Conservation (phyloP, 192 early-diverging fungal species). For the Jimgerdemannia lactiflua region DNA sequence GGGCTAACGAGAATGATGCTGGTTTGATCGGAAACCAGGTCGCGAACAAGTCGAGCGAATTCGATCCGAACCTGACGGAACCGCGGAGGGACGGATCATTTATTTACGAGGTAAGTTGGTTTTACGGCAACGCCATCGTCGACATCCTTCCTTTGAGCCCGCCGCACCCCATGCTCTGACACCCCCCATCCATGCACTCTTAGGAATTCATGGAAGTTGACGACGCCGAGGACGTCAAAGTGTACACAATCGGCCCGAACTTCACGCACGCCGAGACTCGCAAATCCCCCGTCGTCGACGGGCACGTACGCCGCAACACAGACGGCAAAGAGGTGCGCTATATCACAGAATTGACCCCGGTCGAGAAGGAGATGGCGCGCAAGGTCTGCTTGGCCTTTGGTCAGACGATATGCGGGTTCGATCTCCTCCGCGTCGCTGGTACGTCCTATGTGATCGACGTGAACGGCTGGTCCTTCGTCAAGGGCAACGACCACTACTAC, state of each 20-base stretch:
- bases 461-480: conserved; percentile 99
- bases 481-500: conserved; percentile 93
- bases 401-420: conserved; percentile 95
- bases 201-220: conserved; percentile 87
- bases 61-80: conserved; percentile 59
- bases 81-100: conserved; percentile 79
- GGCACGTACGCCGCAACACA: conserved; percentile 89
- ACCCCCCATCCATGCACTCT: background rate
- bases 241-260: conserved; percentile 89
- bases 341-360: conserved; percentile 71
- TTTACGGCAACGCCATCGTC: background rate
- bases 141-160: background rate
- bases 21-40: conserved; percentile 41
- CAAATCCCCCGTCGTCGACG: conserved; percentile 97
- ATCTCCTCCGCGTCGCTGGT: conserved; percentile 81
- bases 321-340: conserved; percentile 98
- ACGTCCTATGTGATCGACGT: conserved; percentile 95
- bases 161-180: background rate
- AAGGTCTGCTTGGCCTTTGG: conserved; percentile 80
- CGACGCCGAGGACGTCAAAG: conserved; percentile 96
- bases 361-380: conserved; percentile 77
- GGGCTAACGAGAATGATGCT: no score
- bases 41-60: conserved; percentile 96
- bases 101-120: conserved; percentile 70
- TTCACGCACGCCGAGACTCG: conserved; percentile 95